These are phyloP conservation scores for Lasiodiplodia theobromae DNA, from an alignment of 2,329 filamentous ascomycete species.

Conservation along the genomic window DNA sequence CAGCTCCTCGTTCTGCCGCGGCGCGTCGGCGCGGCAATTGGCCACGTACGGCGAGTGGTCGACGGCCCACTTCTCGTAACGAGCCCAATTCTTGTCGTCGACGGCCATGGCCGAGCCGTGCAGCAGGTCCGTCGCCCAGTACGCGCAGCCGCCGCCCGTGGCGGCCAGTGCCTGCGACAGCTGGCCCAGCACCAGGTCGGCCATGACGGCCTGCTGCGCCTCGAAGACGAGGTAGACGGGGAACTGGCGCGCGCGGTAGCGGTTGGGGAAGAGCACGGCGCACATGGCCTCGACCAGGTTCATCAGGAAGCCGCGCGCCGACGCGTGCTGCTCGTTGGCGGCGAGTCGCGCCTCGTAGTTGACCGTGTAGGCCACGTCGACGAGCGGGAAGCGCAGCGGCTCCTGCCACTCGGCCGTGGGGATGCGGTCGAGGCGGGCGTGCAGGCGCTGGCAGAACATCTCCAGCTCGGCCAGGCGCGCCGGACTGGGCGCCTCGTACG, in stretches of 20 bases:
- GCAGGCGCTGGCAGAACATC: constrained; percentile 28
- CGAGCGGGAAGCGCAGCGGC: constrained; percentile 31
- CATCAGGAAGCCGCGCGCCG: constrained; percentile 21
- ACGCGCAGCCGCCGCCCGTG: constrained; percentile 29
- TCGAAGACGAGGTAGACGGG: constrained; percentile 30
- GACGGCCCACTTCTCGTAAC: constrained; percentile 31
- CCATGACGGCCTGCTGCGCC: constrained; percentile 31
- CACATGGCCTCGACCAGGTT: constrained; percentile 30
- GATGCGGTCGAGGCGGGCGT: constrained; percentile 29
- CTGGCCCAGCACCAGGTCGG: constrained; percentile 25
- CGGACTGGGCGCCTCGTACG: constrained; percentile 9
- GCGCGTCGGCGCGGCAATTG: constrained; percentile 30
- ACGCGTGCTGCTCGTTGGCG: constrained; percentile 19
- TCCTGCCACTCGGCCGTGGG: constrained; percentile 17
- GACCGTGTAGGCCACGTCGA: constrained; percentile 30
- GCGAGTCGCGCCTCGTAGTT: constrained; percentile 26
- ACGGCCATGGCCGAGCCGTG: constrained; percentile 26
- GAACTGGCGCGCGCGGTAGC: constrained; percentile 15
- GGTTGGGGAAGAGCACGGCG: constrained; percentile 20
- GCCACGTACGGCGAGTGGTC: constrained; percentile 29
- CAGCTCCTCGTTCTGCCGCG: constrained; percentile 28
- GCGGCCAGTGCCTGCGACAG: constrained; percentile 27
- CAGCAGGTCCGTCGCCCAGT: constrained; percentile 29
- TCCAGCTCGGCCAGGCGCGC: constrained; percentile 28
- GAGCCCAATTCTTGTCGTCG: constrained; percentile 30